Percentiles rank a stretch among this genome's conserved stretches.
Conservation (phyloP, 225 moss, liverwort and hornwort species). For the Ulota crispa region DNA sequence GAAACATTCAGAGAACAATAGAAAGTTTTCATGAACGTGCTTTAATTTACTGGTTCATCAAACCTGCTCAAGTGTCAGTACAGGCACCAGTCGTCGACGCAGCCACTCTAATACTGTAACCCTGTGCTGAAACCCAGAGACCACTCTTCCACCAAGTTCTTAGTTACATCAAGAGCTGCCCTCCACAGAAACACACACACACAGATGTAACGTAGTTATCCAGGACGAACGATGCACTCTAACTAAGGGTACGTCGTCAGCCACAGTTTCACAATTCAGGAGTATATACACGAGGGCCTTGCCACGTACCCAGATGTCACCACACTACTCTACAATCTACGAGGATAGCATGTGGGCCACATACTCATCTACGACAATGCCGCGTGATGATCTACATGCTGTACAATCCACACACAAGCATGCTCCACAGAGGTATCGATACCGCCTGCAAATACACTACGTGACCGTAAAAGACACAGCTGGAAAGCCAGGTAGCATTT, state of each 20-base stretch:
- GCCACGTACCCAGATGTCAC: background rate
- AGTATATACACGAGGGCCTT: background rate
- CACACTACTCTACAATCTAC: constrained; percentile 9
- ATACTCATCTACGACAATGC: background rate
- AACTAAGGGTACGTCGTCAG: background rate
- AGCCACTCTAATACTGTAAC: background rate
- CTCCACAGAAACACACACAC: background rate
- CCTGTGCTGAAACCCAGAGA: background rate
- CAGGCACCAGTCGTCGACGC: background rate
- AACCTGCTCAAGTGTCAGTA: background rate
- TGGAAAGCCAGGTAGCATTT: background rate
- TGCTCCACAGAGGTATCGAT: background rate
- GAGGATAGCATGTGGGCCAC: background rate
- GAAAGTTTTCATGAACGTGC: background rate
- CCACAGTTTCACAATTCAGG: background rate
- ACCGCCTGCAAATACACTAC: background rate
- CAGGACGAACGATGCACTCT: background rate
- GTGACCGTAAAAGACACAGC: background rate
- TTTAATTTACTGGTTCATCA: background rate
- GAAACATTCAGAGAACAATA: background rate
- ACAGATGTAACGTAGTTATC: background rate
- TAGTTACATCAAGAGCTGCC: background rate
- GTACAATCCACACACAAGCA: background rate
- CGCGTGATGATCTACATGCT: background rate
- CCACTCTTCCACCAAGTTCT: background rate